A percentile compares a stretch with the other conserved stretches of the same genome.
These are phyloP conservation scores for Metschnikowia corniflorae DNA, from an alignment of 805 yeast genomes.

Conservation along the genomic window DNA sequence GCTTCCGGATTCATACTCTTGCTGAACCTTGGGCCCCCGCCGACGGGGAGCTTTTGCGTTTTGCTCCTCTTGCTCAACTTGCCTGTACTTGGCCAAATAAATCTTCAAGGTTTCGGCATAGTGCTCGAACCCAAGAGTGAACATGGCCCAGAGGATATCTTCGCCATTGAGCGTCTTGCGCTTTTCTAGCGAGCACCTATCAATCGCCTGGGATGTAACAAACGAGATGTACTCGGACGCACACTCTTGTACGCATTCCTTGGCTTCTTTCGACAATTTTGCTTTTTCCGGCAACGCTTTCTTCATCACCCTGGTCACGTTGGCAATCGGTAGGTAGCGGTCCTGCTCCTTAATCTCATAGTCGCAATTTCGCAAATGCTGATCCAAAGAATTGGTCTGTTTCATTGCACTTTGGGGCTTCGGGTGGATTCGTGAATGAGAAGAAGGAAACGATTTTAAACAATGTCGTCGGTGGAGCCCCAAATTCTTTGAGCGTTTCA, in stretches of 20 bases:
- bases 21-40: slow-evolving; percentile 1
- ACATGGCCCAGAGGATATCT: slow-evolving; percentile 61
- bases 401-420: neutral
- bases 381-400: slow-evolving; percentile 3
- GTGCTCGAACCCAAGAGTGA: slow-evolving; percentile 63
- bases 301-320: slow-evolving; percentile 73
- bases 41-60: slow-evolving; percentile 9
- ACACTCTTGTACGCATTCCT: slow-evolving; percentile 73
- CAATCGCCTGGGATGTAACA: slow-evolving; percentile 64
- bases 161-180: slow-evolving; percentile 71
- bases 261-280: slow-evolving; percentile 74
- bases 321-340: slow-evolving; percentile 42
- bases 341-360: slow-evolving; percentile 45
- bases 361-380: slow-evolving; percentile 25
- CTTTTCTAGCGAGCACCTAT: slow-evolving; percentile 60
- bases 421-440: neutral
- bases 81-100: slow-evolving; percentile 64
- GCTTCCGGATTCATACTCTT: slow-evolving; percentile 2
- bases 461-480: too few relatives aligned
- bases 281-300: slow-evolving; percentile 68
- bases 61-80: slow-evolving; percentile 23
- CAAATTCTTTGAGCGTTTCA: too few relatives aligned
- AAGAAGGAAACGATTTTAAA: neutral
- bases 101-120: slow-evolving; percentile 67
- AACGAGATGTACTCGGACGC: slow-evolving; percentile 66